These are phyloP conservation scores for Colletotrichum costaricense DNA, from an alignment of 2,329 filamentous ascomycete species.

Conservation along the genomic window DNA sequence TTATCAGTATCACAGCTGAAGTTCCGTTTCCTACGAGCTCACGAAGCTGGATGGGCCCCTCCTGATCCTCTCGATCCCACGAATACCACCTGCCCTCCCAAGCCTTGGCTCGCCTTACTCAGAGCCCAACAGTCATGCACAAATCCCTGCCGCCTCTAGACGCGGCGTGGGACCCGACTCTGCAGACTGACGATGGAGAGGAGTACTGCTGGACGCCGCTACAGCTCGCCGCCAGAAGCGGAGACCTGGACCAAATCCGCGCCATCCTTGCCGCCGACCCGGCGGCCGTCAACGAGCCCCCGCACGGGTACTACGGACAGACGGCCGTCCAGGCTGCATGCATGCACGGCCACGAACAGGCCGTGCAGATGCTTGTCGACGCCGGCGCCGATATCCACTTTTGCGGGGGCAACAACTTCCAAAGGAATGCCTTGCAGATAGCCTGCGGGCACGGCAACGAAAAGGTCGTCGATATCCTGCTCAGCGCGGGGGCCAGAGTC, in stretches of 20 bases:
- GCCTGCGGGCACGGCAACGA: constrained; percentile 45
- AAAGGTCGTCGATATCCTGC: constrained; percentile 40
- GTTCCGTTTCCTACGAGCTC: not conserved
- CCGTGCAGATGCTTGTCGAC: constrained; percentile 42
- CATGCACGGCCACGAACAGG: constrained; percentile 39
- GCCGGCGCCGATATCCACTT: constrained; percentile 47
- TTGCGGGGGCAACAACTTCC: constrained; percentile 47
- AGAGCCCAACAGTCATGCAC: not conserved
- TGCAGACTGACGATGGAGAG: constrained; percentile 25
- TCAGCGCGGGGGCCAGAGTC: constrained; percentile 43
- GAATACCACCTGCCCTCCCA: not conserved
- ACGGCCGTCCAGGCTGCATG: constrained; percentile 50
- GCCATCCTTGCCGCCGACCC: constrained; percentile 40
- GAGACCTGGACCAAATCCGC: constrained; percentile 42
- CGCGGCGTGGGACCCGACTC: not conserved
- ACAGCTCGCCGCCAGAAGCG: constrained; percentile 47
- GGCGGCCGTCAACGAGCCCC: constrained; percentile 44
- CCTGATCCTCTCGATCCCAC: not conserved
- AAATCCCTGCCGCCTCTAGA: not conserved
- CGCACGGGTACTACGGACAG: constrained; percentile 46
- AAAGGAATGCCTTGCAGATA: constrained; percentile 50
- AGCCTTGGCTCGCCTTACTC: not conserved
- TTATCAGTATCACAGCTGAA: not conserved
- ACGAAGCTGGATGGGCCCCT: not conserved
- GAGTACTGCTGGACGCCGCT: constrained; percentile 48